Base-by-base conservation (phyloP, 192 early-diverging fungal genomes). In the Coemansia sp. region DNA sequence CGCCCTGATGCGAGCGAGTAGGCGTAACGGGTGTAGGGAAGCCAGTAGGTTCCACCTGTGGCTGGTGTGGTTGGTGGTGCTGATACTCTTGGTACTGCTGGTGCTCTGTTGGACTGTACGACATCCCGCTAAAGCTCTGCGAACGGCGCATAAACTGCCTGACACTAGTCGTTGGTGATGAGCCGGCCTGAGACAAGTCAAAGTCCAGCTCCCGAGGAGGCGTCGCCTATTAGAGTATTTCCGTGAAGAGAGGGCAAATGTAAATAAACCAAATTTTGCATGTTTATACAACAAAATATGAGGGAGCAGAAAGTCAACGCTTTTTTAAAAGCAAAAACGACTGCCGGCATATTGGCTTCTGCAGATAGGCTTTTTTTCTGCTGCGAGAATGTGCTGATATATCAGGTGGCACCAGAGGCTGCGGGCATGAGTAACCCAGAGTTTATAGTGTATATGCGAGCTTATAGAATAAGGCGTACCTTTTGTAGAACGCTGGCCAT, bases 121-220 rank as follows among this genome's bases (percentile, higher is more conserved):
- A 29, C 13, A 65, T 29, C 57, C 36, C 60, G 38, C 65, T 73
- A 43, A 73, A 73, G 43, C 71, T 73, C 54, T 65, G 71, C 43
- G 71, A 73, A 4, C 66, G 64, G 16, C 71, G 64, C 24, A 73
- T 57, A 13, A 40, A 51, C 55, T 51, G 31, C 52, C 42, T 34
- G 38, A 52, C 59, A 46, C n/a, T 70, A 2, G 59, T 9, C 34
- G 36, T 18, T 3, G 59, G 59, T 15, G 59, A 61, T 34, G 34
- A n/a, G 31, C 18, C 36, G 1, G 59, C 8, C 57, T 31, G 57
- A 13, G 57, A 59, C 57, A 59, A n/a, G 57, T 59, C 57, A 59
- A 59, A 59, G 57, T 59, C 57, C 57, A 59, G 57, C 57, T 59
- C 57, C 57, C 29, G 59, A 20, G 18, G 29, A 38, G 59, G 31